Base-by-base conservation (phyloP, 163 green algal genomes). In the Scenedesmus sp. region DNA sequence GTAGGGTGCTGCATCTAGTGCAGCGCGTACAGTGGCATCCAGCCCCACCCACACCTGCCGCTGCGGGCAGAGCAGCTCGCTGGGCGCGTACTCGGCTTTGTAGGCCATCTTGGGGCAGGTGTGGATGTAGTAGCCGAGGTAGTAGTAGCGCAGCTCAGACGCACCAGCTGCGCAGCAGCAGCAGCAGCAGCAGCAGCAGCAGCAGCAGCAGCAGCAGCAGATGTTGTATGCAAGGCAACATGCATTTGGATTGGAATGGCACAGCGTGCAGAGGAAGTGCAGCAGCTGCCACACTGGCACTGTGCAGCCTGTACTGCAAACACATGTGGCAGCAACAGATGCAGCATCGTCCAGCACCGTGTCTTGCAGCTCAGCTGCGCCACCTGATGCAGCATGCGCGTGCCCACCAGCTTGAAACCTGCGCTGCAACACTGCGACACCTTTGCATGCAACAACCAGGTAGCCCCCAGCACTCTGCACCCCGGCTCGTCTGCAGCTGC, bases 121-220 rank as follows among this genome's bases (percentile, higher is more conserved):
- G 94, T 99, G 97, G 59, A 99, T 98, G 96, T 99, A 99, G 94
- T 96, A 99, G 59, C 98, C 98, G 91, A 99, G 96, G 94, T 99
- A 99, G 94, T 99, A 99, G 91, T 97, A 99, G 10, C 94, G 90
- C 62, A 99, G 95, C 12, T 88, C 23, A 8, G 95, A 67, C 93
- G 85, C 82, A 94, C 18, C 34, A 0, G 0, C 2, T 60, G 87
- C 20, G 7, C n/a, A 8, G 8, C n/a, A 26, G 8, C 2, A 54
- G 54, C 26, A 55, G 5, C 10, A 1, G 60, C 26, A 15, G 34
- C 3, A 46, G 70, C 70, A 81, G 70, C 70, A 52, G 70, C 2
- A 52, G 10, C 55, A 87, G 57, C 8, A 20, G 26, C 20, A 20
- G 73, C 20, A 20, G 16, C 12, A 20, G 34, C 34, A 46, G 34